A percentile compares a stretch with the other conserved stretches of the same genome.
Evolutionary conservation across 2,329 filamentous ascomycete species (phyloP).

Genomic region (Fusarium pseudonygamai): DNA sequence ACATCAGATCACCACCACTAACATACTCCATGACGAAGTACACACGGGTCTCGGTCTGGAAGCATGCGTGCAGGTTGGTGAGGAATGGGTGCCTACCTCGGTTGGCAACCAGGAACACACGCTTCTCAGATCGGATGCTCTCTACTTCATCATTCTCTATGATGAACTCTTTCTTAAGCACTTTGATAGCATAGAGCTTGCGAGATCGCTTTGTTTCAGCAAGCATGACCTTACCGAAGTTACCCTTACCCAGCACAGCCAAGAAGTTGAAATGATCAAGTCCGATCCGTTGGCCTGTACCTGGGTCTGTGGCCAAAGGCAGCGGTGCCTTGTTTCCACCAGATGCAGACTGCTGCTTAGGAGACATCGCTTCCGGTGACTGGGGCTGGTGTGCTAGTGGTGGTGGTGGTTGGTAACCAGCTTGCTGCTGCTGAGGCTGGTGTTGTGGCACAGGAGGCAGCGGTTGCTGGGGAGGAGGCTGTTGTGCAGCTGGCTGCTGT

Average conservation of each 20-base stretch:
- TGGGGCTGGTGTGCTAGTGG: conserved; percentile 52
- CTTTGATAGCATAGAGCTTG: conserved; percentile 97
- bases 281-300: conserved; percentile 86
- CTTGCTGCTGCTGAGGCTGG: conserved; percentile 47
- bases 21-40: conserved; percentile 99
- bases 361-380: conserved; percentile 49
- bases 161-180: conserved; percentile 99
- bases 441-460: conserved; percentile 44
- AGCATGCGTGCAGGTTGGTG: conserved; percentile 94
- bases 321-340: conserved; percentile 64
- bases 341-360: conserved; percentile 43
- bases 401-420: conserved; percentile 50
- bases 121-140: conserved; percentile 96
- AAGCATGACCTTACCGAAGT: conserved; percentile 99
- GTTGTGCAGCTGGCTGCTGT: conserved; percentile 48
- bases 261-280: conserved; percentile 99
- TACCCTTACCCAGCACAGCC: conserved; percentile 96
- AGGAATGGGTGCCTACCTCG: conserved; percentile 97
- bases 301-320: conserved; percentile 75
- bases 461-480: conserved; percentile 52
- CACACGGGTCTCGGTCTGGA: conserved; percentile 97
- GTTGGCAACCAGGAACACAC: conserved; percentile 96
- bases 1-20: conserved; percentile 97
- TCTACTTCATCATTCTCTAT: conserved; percentile 99
- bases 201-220: conserved; percentile 94